Evolutionary conservation across 768 basidiomycete genomes (phyloP).

Genomic region (Megacollybia marginata): DNA sequence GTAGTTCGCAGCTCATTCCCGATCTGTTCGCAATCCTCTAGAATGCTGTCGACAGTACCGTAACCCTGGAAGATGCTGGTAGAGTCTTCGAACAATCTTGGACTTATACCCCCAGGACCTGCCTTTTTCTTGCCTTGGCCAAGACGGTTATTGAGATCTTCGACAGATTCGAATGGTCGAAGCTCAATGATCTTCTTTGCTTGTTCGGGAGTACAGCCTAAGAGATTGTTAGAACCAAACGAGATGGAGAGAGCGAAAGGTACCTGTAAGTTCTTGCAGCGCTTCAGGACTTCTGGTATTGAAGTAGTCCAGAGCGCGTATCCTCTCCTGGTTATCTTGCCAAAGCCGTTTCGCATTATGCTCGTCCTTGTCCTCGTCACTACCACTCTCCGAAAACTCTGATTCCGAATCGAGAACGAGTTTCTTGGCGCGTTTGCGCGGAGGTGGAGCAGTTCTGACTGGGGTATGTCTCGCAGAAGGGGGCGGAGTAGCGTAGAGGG

Average conservation of each 20-base stretch:
- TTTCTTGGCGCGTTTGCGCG: constrained; percentile 49
- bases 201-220: constrained; percentile 77
- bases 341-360: constrained; percentile 21
- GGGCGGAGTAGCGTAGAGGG: constrained; percentile 27
- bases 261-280: constrained; percentile 72
- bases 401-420: constrained; percentile 63
- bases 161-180: constrained; percentile 73
- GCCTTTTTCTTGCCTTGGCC: constrained; percentile 85
- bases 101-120: constrained; percentile 75
- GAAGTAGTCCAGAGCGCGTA: constrained; percentile 58
- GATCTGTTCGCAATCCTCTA: constrained; percentile 83
- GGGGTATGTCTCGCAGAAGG: constrained; percentile 25
- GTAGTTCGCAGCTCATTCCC: constrained; percentile 66
- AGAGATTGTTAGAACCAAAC: background rate
- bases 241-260: constrained; percentile 10
- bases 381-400: constrained; percentile 36
- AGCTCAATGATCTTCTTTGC: constrained; percentile 70
- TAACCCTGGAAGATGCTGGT: constrained; percentile 80
- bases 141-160: constrained; percentile 70
- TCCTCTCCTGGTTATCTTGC: constrained; percentile 32
- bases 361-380: constrained; percentile 41
- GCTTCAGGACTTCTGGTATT: constrained; percentile 56
- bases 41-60: constrained; percentile 79
- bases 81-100: constrained; percentile 88
- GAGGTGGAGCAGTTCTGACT: constrained; percentile 33